Percentiles rank a stretch among this genome's conserved stretches.
These are phyloP conservation scores for Gilbertella persicaria DNA, from an alignment of 371 early-diverging fungal genomes.

Conservation along the genomic window DNA sequence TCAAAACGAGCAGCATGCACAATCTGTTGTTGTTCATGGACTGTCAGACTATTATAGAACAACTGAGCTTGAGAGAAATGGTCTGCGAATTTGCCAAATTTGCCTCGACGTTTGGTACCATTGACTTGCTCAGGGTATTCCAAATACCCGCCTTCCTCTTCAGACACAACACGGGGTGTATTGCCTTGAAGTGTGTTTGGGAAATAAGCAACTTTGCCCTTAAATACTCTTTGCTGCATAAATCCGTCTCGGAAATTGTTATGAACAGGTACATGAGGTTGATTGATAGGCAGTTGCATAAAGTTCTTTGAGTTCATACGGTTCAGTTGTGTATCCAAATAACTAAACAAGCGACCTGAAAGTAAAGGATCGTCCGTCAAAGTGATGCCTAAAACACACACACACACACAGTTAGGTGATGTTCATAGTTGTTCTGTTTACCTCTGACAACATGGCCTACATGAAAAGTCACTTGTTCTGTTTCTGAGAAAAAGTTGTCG, in stretches of 20 bases:
- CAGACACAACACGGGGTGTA: slow-evolving; percentile 25
- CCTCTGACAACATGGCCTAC: slow-evolving; percentile 49
- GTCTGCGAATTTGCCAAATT: slow-evolving; percentile 34
- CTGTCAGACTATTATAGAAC: slow-evolving; percentile 45
- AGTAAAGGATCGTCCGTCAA: slow-evolving; percentile 54
- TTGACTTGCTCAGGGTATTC: slow-evolving; percentile 35
- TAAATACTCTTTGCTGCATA: slow-evolving; percentile 25
- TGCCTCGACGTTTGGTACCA: slow-evolving; percentile 27
- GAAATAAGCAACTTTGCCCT: slow-evolving; percentile 34
- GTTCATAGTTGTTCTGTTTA: not conserved
- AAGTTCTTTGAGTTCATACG: slow-evolving; percentile 52
- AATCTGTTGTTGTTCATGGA: slow-evolving; percentile 41
- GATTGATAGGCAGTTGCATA: slow-evolving; percentile 57
- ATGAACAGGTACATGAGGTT: slow-evolving; percentile 36
- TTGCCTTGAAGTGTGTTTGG: slow-evolving; percentile 37
- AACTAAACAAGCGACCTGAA: slow-evolving; percentile 56
- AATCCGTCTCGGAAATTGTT: slow-evolving; percentile 62
- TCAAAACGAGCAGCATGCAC: slow-evolving; percentile 49
- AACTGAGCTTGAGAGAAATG: slow-evolving; percentile 49
- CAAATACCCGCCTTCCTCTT: slow-evolving; percentile 34
- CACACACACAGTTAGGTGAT: not conserved
- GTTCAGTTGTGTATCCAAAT: slow-evolving; percentile 57
- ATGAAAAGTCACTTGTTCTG: slow-evolving; percentile 55
- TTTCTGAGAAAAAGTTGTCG: slow-evolving; percentile 59
- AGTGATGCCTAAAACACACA: slow-evolving; percentile 30